Conservation (phyloP, 306 rosid species). For the Herpetospermum pedunculosum region DNA sequence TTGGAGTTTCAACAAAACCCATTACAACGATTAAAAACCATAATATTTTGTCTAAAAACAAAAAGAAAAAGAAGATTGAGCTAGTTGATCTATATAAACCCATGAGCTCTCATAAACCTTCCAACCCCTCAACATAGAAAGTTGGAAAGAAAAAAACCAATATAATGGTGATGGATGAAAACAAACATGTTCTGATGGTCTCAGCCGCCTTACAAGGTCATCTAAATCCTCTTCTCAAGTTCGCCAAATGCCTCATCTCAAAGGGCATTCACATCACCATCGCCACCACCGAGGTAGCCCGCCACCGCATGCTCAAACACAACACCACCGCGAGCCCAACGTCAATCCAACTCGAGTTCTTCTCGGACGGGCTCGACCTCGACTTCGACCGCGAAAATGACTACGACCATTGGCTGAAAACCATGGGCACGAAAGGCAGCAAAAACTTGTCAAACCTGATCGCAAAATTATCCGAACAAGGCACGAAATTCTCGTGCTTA, state of each 20-base stretch:
- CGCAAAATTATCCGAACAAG: conserved; percentile 8
- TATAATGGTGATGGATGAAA: conserved; percentile 9
- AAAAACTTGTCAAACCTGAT: conserved; percentile 27
- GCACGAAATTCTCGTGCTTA: conserved; percentile 16
- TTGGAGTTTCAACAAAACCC: no score
- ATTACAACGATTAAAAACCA: no score
- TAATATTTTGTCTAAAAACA: no score
- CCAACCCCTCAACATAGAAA: neutral
- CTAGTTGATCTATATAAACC: neutral
- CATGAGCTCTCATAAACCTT: no score
- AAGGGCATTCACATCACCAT: conserved; percentile 36
- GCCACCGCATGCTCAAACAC: conserved; percentile 16
- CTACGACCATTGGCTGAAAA: neutral
- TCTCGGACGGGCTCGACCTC: conserved; percentile 35
- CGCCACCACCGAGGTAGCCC: conserved; percentile 25
- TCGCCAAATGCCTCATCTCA: conserved; percentile 26
- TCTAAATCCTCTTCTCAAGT: conserved; percentile 36
- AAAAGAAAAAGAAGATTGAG: no score
- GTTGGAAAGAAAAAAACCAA: neutral
- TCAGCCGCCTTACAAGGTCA: conserved; percentile 41
- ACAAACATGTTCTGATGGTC: conserved; percentile 27
- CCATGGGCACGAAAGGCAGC: conserved; percentile 16
- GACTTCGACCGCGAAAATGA: conserved; percentile 27
- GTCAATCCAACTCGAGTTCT: conserved; percentile 28
- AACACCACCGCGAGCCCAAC: neutral